phyloP scores from a whole-genome alignment of 2,329 filamentous ascomycete genomes.

The Exophiala alcalophila region DNA sequence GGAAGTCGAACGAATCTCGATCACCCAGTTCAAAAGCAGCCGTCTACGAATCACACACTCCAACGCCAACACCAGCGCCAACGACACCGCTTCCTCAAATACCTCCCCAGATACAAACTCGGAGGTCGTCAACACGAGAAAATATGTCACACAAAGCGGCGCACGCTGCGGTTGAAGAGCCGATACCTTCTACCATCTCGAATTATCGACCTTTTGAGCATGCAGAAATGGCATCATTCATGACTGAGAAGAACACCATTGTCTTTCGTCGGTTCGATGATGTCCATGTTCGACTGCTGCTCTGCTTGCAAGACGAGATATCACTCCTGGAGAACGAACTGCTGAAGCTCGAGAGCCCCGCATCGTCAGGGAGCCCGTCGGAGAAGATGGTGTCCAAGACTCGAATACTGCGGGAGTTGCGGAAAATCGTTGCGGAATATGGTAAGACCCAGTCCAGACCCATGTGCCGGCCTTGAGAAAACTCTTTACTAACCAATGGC shows the following conservation, averaged over 20 bases:
- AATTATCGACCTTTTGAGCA: constrained; percentile 19
- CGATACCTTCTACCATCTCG: constrained; percentile 4
- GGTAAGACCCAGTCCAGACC: no score
- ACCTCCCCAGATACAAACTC: constrained; percentile 21
- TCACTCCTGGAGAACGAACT: constrained; percentile 34
- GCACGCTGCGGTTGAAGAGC: constrained; percentile 11
- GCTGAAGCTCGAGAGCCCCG: constrained; percentile 29
- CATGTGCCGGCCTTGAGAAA: no score
- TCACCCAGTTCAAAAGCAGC: constrained; percentile 20
- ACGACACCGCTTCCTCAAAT: constrained; percentile 26
- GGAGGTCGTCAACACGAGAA: constrained; percentile 18
- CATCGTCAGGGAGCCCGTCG: constrained; percentile 7
- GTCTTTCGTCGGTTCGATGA: constrained; percentile 37
- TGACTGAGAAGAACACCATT: constrained; percentile 27
- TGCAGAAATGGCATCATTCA: constrained; percentile 26
- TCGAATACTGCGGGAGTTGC: constrained; percentile 27
- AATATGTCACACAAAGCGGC: constrained; percentile 4
- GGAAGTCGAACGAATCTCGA: constrained; percentile 26
- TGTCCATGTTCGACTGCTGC: constrained; percentile 33
- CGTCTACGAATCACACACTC: constrained; percentile 23
- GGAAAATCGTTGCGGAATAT: constrained; percentile 29
- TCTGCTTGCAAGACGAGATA: constrained; percentile 38
- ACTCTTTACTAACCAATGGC: constrained; percentile 7
- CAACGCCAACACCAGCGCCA: constrained; percentile 26
- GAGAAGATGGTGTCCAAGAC: constrained; percentile 25